These are phyloP conservation scores for Cucurbita moschata DNA, from an alignment of 306 rosid genomes.

Conservation along the genomic window DNA sequence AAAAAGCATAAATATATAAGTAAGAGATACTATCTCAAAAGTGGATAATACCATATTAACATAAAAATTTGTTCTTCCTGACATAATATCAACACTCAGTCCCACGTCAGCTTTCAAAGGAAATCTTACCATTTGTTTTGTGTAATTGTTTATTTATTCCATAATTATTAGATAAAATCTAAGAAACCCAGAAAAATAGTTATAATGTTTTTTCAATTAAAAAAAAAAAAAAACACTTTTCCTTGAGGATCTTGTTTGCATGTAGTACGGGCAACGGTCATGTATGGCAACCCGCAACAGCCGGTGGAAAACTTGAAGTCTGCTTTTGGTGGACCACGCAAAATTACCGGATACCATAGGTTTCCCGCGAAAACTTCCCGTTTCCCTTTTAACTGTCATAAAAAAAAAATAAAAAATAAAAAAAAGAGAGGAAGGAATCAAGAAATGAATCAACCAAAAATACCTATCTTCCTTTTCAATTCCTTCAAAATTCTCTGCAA, in stretches of 20 bases:
- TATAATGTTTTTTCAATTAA: too few species aligned
- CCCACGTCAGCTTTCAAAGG: too few species aligned
- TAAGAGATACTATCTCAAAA: too few species aligned
- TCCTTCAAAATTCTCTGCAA: conserved; percentile 12
- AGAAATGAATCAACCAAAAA: not conserved
- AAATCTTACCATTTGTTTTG: too few species aligned
- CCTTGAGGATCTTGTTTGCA: not conserved
- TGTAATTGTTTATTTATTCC: too few species aligned
- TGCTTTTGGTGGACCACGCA: conserved; percentile 4
- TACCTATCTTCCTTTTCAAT: conserved; percentile 13
- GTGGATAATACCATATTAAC: too few species aligned
- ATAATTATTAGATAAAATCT: too few species aligned
- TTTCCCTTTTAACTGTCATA: conserved; percentile 8
- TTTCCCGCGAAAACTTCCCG: conserved; percentile 47
- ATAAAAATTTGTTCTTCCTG: too few species aligned
- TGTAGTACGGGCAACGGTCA: conserved; percentile 7
- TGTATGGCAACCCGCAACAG: conserved; percentile 26
- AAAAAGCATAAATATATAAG: too few species aligned
- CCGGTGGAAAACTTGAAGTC: conserved; percentile 9
- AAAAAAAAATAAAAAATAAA: not conserved
- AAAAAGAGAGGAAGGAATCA: not conserved
- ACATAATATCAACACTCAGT: too few species aligned
- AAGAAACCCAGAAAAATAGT: too few species aligned
- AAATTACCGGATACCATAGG: conserved; percentile 24
- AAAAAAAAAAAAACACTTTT: not conserved